Evolutionary conservation across 495 filamentous ascomycete genomes (phyloP).

Genomic region (Trichodelitschia bisporula): DNA sequence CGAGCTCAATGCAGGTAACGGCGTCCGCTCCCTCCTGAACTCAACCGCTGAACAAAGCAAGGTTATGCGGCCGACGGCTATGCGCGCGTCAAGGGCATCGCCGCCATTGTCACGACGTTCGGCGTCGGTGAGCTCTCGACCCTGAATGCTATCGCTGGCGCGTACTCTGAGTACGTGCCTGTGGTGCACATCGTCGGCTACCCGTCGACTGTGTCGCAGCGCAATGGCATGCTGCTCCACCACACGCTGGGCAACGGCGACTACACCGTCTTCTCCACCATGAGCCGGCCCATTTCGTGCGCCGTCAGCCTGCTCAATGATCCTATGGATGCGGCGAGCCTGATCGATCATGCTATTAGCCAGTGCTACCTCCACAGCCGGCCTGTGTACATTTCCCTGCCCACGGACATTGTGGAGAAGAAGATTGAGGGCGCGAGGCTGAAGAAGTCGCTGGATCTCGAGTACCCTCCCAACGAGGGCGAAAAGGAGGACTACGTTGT

Average conservation of each 20-base stretch:
- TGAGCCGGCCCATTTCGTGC: conserved; percentile 49
- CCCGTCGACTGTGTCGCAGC: conserved; percentile 33
- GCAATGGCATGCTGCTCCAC: conserved; percentile 48
- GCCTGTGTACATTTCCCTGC: conserved; percentile 56
- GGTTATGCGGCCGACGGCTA: conserved; percentile 53
- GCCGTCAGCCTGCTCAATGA: conserved; percentile 43
- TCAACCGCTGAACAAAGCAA: conserved; percentile 5
- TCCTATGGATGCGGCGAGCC: conserved; percentile 36
- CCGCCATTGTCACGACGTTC: conserved; percentile 40
- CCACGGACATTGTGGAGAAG: conserved; percentile 62
- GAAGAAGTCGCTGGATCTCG: conserved; percentile 41
- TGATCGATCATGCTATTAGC: conserved; percentile 59
- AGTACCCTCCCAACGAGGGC: conserved; percentile 33
- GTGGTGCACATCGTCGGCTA: conserved; percentile 65
- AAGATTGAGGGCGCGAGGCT: conserved; percentile 54
- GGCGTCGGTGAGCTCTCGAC: conserved; percentile 47
- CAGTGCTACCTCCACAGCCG: conserved; percentile 40
- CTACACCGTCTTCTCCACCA: conserved; percentile 62
- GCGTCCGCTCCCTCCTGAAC: conserved; percentile 1
- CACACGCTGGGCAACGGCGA: conserved; percentile 87
- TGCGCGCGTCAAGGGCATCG: conserved; percentile 40
- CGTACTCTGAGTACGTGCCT: conserved; percentile 49
- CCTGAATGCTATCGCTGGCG: conserved; percentile 42
- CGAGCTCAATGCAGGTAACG: conserved; percentile 39
- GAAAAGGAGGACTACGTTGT: conserved; percentile 71